Evolutionary conservation across 306 rosid species (phyloP).

Genomic region (Cucurbita pepo): DNA sequence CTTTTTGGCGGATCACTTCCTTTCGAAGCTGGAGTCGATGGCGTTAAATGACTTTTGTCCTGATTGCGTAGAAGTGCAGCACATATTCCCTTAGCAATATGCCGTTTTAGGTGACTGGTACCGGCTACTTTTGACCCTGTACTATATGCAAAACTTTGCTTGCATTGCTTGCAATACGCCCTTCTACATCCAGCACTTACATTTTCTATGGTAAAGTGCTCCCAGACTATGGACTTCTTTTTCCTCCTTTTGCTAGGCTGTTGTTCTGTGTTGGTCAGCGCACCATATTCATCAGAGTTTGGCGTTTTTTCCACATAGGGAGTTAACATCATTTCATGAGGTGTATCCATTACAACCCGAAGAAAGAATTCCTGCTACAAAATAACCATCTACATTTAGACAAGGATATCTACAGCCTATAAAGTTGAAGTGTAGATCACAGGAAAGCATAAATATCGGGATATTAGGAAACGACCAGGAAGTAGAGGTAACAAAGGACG

Average conservation of each 20-base stretch:
- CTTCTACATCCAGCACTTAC: slow-evolving; percentile 79
- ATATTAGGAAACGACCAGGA: background rate
- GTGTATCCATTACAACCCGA: background rate
- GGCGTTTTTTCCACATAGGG: background rate
- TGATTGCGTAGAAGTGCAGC: slow-evolving; percentile 58
- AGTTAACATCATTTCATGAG: slow-evolving; percentile 20
- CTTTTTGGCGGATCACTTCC: slow-evolving; percentile 44
- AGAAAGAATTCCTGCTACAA: background rate
- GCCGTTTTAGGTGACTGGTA: slow-evolving; percentile 93
- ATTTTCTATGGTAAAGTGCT: slow-evolving; percentile 78
- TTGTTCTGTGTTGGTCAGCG: slow-evolving; percentile 23
- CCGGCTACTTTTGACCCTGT: slow-evolving; percentile 94
- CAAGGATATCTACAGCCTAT: background rate
- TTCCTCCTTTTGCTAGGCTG: slow-evolving; percentile 80
- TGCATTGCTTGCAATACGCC: slow-evolving; percentile 81
- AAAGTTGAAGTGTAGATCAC: background rate
- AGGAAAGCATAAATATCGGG: background rate
- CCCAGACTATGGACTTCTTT: slow-evolving; percentile 91
- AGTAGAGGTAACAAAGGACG: background rate
- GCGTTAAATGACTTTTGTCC: slow-evolving; percentile 34
- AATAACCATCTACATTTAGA: background rate
- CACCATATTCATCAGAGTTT: slow-evolving; percentile 8
- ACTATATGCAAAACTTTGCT: slow-evolving; percentile 87
- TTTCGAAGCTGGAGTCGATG: slow-evolving; percentile 45
- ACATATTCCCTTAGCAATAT: slow-evolving; percentile 83